Conservation (phyloP, 257 asterid species). For the Nicotiana noctiflora region DNA sequence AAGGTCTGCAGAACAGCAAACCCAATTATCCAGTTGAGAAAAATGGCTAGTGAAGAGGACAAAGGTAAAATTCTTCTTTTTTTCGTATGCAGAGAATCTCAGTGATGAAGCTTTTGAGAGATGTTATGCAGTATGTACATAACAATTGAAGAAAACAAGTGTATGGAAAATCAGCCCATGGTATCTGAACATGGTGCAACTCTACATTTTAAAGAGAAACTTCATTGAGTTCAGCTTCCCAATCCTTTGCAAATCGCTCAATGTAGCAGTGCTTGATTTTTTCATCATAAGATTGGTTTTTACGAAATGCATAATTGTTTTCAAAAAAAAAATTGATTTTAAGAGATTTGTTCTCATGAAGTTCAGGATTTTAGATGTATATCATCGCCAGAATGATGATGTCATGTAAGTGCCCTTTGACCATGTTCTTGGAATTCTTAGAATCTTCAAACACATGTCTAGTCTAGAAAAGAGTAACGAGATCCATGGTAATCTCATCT, state of each 20-base stretch:
- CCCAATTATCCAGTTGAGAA: slow-evolving; percentile 4
- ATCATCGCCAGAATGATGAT: not conserved
- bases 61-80: not conserved
- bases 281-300: not conserved
- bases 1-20: slow-evolving; percentile 54
- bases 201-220: not conserved
- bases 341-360: slow-evolving; percentile 1
- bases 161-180: not conserved
- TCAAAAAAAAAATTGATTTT: not conserved
- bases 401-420: not conserved
- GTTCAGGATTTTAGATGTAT: not conserved
- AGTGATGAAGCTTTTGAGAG: not conserved
- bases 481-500: not conserved
- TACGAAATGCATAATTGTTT: not conserved
- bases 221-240: not conserved
- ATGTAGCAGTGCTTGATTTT: not conserved
- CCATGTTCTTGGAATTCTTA: not conserved
- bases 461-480: not conserved
- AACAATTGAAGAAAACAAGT: not conserved
- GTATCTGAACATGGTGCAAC: not conserved
- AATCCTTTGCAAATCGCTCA: not conserved
- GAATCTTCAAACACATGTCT: not conserved
- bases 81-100: not conserved
- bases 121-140: not conserved
- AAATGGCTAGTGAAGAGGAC: slow-evolving; percentile 6